Evolutionary conservation across 768 basidiomycete species (phyloP), one percentile per base, ranked within the genome.

Genomic region (Royoungia palumana): DNA sequence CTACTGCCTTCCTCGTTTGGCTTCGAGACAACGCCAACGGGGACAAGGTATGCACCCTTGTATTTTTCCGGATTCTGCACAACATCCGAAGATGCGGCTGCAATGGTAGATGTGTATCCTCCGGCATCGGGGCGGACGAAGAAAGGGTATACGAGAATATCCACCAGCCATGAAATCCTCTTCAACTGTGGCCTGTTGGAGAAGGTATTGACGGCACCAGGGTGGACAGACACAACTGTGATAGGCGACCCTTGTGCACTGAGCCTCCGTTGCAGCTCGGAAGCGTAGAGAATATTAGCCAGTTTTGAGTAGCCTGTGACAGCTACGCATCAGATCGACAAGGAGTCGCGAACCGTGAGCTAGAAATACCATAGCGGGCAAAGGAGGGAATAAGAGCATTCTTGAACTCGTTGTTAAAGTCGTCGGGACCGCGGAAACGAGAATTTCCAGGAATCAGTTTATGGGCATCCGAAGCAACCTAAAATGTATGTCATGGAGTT

Each of bases 221-320:
- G 70, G 47, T 71, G 47, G 19, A 60, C 0, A 6, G 68, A 42
- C 8, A 70, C 39, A 42, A 61, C 66, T 0, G 58, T 68, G 27
- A 71, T 65, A 1, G 51, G 41, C 0, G 68, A 56, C 14, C 60
- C 63, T 32, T 64, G 59, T 0, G 56, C 59, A 1, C 11, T 22
- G 20, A 84, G 63, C 19, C 60, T 74, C 28, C 66, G 68, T 48
- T 84, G 80, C 16, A 85, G 64, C 52, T 76, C 71, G 24, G 69
- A 73, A 2, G 73, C 74, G 50, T 72, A 81, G 16, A 83, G 68
- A 25, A 77, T 62, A 41, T 70, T 72, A 16, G 75, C 72, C n/a
- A 82, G 62, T 58, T 85, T 84, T 40, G 77, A 68, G 30, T 72
- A 60, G 0, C 59, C 83, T 83, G 49, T 22, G 21, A 41, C 17